Base-by-base conservation (phyloP, 2,329 filamentous ascomycete genomes). In the Phoma sp. region DNA sequence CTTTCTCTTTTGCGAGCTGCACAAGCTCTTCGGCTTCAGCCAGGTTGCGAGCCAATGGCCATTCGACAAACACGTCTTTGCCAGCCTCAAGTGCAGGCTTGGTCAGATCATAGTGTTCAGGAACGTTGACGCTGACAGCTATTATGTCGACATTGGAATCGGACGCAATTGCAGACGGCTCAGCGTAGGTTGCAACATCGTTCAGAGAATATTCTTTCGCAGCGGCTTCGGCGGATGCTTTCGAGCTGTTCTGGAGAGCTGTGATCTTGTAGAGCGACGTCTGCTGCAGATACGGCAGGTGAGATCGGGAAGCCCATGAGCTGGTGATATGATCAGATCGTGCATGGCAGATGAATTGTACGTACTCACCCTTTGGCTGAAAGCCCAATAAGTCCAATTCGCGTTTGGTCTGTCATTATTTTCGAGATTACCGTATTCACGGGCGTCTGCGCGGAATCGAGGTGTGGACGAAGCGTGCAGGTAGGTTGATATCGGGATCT, bases 201-300 rank as follows among this genome's bases (percentile, higher is more conserved):
- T 66, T 15, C 7, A 84, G 68, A 1, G 67, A 62, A 60, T 79
- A 79, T 0, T 65, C 63, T 10, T 68, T 39, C 0, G 73, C 68
- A 4, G 82, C 78, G 15, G 65, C 72, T 40, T 73, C 59, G 0
- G 80, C 79, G 1, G 77, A 77, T 6, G 76, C 72, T 33, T 77
- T 67, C 10, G 72, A 77, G 17, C 77, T 79, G 67, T 84, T 84
- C 60, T 78, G 77, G 1, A 84, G 71, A 7, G 81, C 81, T n/a
- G 77, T 75, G 54, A 84, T 78, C 27, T 78, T 69, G 65, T 82
- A 83, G 6, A 74, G 68, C 3, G 71, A 46, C 1, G 70, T 70
- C 2, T 65, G 64, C 10, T 60, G 61, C 2, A 78, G 51, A 25
- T 74, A 73, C 1, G 71, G 75, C 1, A 81, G 64, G 52, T 81